A percentile compares a stretch with the other conserved stretches of the same genome.
phyloP scores from a whole-genome alignment of 2,329 filamentous ascomycete species.

The Aureobasidium sp. region DNA sequence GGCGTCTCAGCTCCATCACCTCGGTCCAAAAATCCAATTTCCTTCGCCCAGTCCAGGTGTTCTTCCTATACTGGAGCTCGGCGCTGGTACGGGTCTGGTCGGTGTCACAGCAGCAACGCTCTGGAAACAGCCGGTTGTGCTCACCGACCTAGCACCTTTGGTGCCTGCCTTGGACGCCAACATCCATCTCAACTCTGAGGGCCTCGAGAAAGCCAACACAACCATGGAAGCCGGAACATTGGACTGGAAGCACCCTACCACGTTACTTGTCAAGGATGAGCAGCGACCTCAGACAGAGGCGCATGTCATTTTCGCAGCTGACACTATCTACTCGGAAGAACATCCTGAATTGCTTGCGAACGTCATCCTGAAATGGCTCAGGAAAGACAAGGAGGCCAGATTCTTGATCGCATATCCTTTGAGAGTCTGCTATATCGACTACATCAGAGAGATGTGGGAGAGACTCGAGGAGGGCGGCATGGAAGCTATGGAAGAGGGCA shows the following conservation, averaged over 20 bases:
- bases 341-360: slow-evolving; percentile 34
- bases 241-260: slow-evolving; percentile 33
- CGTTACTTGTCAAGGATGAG: slow-evolving; percentile 16
- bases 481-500: slow-evolving; percentile 30
- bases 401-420: slow-evolving; percentile 35
- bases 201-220: slow-evolving; percentile 16
- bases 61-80: slow-evolving; percentile 31
- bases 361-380: slow-evolving; percentile 33
- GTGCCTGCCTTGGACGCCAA: slow-evolving; percentile 29
- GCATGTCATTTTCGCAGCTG: slow-evolving; percentile 35
- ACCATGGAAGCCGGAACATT: slow-evolving; percentile 26
- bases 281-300: slow-evolving; percentile 1
- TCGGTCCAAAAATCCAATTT: slow-evolving; percentile 20
- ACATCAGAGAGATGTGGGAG: slow-evolving; percentile 37
- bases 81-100: slow-evolving; percentile 34
- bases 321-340: slow-evolving; percentile 37
- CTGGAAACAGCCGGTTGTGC: slow-evolving; percentile 25
- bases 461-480: slow-evolving; percentile 33
- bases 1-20: slow-evolving; percentile 30
- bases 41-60: slow-evolving; percentile 13
- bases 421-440: slow-evolving; percentile 37
- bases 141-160: slow-evolving; percentile 32
- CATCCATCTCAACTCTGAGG: slow-evolving; percentile 26
- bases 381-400: slow-evolving; percentile 24
- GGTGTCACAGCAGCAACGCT: slow-evolving; percentile 31